Percentiles rank a stretch among this genome's conserved stretches.
Evolutionary conservation across 495 filamentous ascomycete species (phyloP).

Genomic region (Amorphotheca resinae): DNA sequence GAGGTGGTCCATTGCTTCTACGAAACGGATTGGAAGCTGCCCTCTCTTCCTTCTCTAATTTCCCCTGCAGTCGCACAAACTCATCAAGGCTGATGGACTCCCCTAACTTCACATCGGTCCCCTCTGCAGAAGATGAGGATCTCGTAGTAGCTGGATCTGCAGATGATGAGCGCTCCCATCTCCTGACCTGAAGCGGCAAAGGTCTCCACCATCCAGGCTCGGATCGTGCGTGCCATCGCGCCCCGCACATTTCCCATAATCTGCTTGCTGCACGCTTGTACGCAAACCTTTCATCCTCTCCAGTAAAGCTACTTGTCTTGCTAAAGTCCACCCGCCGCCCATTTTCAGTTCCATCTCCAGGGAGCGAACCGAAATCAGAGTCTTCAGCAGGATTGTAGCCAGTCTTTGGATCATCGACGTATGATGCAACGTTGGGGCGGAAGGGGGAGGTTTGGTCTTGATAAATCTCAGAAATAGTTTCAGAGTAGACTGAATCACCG

Average conservation of each 20-base stretch:
- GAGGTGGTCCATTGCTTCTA: conserved; percentile 30
- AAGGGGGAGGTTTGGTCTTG: conserved; percentile 59
- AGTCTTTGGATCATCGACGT: conserved; percentile 28
- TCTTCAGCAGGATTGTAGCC: conserved; percentile 32
- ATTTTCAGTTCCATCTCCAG: conserved; percentile 19
- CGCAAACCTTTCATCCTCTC: conserved; percentile 62
- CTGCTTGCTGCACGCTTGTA: conserved; percentile 54
- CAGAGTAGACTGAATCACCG: conserved; percentile 45
- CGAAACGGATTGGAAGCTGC: conserved; percentile 32
- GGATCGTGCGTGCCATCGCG: conserved; percentile 45
- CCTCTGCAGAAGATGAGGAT: conserved; percentile 9
- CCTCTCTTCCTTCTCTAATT: conserved; percentile 7
- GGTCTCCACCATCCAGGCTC: conserved; percentile 51
- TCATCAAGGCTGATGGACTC: conserved; percentile 29
- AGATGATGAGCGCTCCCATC: conserved; percentile 38
- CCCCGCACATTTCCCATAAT: conserved; percentile 58
- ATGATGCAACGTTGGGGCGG: conserved; percentile 54
- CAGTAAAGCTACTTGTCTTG: conserved; percentile 46
- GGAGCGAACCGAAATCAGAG: conserved; percentile 19
- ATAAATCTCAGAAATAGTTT: conserved; percentile 58
- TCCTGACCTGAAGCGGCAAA: conserved; percentile 39
- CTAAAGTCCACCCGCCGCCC: conserved; percentile 34
- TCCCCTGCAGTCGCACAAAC: conserved; percentile 24
- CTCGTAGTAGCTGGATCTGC: conserved; percentile 15
- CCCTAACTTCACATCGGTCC: conserved; percentile 27